Conservation (phyloP, 1,284 basidiomycete genomes). For the Inonotus hispidus region DNA sequence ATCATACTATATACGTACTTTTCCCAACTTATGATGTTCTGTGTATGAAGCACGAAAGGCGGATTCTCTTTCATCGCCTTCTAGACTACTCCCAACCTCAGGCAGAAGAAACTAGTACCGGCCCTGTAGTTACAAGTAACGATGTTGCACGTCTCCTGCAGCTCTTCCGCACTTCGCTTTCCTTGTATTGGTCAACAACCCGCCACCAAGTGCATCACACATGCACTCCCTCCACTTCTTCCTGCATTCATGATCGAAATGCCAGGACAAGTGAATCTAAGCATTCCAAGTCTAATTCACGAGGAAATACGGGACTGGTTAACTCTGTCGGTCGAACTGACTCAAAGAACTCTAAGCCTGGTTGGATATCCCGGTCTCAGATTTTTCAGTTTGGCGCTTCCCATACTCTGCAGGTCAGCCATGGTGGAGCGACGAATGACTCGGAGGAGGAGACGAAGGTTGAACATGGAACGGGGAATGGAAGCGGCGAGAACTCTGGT, state of each 20-base stretch:
- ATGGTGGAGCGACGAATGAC: neutral
- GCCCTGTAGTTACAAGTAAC: slow-evolving; percentile 52
- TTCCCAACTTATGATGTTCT: slow-evolving; percentile 56
- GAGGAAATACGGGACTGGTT: too few species aligned
- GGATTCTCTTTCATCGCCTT: neutral
- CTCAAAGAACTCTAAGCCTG: neutral
- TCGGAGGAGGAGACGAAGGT: slow-evolving; percentile 13
- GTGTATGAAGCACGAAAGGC: slow-evolving; percentile 41
- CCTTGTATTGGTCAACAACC: slow-evolving; percentile 59
- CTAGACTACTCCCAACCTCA: neutral
- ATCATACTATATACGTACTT: too few species aligned
- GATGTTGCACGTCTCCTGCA: slow-evolving; percentile 82
- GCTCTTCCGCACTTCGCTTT: slow-evolving; percentile 70
- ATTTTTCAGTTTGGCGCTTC: neutral
- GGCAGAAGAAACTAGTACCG: neutral
- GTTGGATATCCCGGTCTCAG: neutral
- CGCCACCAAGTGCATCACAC: slow-evolving; percentile 33
- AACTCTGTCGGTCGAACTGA: too few species aligned
- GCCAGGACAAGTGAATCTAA: too few species aligned
- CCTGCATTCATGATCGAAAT: neutral
- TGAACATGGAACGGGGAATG: neutral
- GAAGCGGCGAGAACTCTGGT: neutral
- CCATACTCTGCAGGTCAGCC: neutral
- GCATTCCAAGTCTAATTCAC: too few species aligned
- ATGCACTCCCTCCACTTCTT: slow-evolving; percentile 21